Percentiles rank a stretch among this genome's conserved stretches.
Conservation (phyloP, 768 basidiomycete species). For the Tylopilus vinaceipallidus region DNA sequence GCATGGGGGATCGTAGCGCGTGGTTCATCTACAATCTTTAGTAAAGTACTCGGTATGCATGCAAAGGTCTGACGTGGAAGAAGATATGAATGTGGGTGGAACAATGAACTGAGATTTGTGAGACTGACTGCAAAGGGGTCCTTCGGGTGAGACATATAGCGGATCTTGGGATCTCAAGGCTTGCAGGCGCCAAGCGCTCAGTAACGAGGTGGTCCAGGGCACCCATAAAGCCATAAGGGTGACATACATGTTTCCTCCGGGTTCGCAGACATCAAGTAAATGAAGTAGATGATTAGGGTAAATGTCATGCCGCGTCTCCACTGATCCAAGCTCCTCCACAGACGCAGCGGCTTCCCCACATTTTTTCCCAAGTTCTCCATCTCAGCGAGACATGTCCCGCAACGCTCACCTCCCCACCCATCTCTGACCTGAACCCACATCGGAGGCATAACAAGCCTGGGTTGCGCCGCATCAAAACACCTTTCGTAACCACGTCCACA, state of each 20-base stretch:
- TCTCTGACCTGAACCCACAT: slow-evolving; percentile 59
- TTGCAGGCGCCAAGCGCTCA: too few relatives aligned
- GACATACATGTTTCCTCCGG: neutral
- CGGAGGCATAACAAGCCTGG: slow-evolving; percentile 51
- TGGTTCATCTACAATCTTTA: slow-evolving; percentile 54
- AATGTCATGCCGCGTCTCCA: slow-evolving; percentile 14
- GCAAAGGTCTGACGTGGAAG: neutral
- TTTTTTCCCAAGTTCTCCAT: slow-evolving; percentile 66
- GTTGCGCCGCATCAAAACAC: slow-evolving; percentile 40
- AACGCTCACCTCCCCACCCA: slow-evolving; percentile 32
- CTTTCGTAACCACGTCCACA: slow-evolving; percentile 66
- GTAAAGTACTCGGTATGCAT: neutral
- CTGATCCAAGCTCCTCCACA: slow-evolving; percentile 67
- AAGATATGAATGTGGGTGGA: neutral
- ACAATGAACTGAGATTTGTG: too few relatives aligned
- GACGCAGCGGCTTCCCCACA: slow-evolving; percentile 59
- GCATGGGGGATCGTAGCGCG: slow-evolving; percentile 48
- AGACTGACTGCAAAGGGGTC: too few relatives aligned
- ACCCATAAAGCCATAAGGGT: too few relatives aligned
- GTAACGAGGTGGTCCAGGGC: too few relatives aligned
- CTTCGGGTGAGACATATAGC: too few relatives aligned
- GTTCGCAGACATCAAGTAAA: neutral
- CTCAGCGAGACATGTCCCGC: slow-evolving; percentile 36
- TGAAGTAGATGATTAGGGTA: neutral
- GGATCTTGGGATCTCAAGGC: too few relatives aligned